These are phyloP conservation scores for Tuber melanosporum DNA, from an alignment of 495 filamentous ascomycete species.

Conservation along the genomic window DNA sequence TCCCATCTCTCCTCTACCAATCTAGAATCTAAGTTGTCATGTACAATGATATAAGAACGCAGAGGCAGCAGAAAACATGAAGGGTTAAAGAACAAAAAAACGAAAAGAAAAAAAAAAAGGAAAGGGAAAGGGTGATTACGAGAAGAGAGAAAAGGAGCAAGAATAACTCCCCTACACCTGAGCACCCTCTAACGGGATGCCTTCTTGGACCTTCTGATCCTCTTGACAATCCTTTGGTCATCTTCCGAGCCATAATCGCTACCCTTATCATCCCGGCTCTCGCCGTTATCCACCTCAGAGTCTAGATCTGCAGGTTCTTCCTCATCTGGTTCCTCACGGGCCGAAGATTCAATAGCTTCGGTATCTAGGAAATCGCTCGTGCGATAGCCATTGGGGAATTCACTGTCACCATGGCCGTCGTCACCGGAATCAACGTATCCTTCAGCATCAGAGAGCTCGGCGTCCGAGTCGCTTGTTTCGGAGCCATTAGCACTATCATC, in stretches of 20 bases:
- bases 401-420: conserved; percentile 47
- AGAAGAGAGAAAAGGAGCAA: background rate
- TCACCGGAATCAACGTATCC: conserved; percentile 42
- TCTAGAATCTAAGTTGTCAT: background rate
- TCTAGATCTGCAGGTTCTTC: conserved; percentile 44
- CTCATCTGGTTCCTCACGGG: conserved; percentile 45
- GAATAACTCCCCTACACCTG: background rate
- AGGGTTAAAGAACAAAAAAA: background rate
- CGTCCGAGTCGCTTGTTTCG: conserved; percentile 41
- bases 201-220: background rate
- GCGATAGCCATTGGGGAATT: conserved; percentile 37
- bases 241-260: conserved; percentile 14
- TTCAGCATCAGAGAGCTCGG: conserved; percentile 22
- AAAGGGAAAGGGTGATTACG: background rate
- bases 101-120: background rate
- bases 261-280: conserved; percentile 5
- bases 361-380: conserved; percentile 17
- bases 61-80: background rate
- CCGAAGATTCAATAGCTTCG: conserved; percentile 22
- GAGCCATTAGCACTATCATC: conserved; percentile 39
- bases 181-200: background rate
- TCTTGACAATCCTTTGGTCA: background rate
- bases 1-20: background rate
- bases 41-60: background rate
- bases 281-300: conserved; percentile 32